Evolutionary conservation across 2,329 filamentous ascomycete species (phyloP), one percentile per base, ranked within the genome.

Genomic region (Cladosporium sp.): DNA sequence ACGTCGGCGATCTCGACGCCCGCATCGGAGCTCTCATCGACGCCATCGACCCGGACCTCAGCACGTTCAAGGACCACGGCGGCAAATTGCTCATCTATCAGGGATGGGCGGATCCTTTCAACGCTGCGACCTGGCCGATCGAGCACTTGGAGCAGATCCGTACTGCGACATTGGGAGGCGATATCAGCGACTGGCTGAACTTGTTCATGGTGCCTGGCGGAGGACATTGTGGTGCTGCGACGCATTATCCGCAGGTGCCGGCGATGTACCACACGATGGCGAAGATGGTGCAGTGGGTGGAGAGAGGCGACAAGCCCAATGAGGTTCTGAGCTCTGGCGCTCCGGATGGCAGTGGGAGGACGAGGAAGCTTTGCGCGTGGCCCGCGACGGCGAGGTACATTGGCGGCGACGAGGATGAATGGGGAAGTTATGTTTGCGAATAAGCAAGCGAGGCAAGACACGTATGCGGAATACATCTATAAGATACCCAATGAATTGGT

Each of bases 1-100:
- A 80, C 65, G 72, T 80, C 12, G 69, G 71, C 5, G 63, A 67
- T 1, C 68, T 81, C 2, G 73, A 81, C 66, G 40, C 56, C 12
- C 69, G 66, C 11, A 78, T 77, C 5, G 75, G 76, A 0, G 69
- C 67, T 2, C 67, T 74, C 18, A 82, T 82, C 61, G 79, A 81
- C 64, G 75, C 75, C 35, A 79, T 77, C 31, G 72, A 67, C 44
- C 65, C 73, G 0, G 69, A 79, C 50, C 70, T 79, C 28, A 68
- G 69, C 3, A 37, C 68, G 1, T 77, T 79, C 66, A 68, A 71
- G n/a, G 62, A 68, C 10, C 16, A 57, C 5, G 76, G 78, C 1
- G 75, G 77, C 3, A 81, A 79, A 67, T 68, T 81, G 70, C 67
- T 81, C 23, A 74, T 76, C 3, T 74, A 72, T 5, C 79, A 81